Evolutionary conservation across 2,329 filamentous ascomycete species (phyloP), one percentile per base, ranked within the genome.

Genomic region (Bipolaris bicolor): DNA sequence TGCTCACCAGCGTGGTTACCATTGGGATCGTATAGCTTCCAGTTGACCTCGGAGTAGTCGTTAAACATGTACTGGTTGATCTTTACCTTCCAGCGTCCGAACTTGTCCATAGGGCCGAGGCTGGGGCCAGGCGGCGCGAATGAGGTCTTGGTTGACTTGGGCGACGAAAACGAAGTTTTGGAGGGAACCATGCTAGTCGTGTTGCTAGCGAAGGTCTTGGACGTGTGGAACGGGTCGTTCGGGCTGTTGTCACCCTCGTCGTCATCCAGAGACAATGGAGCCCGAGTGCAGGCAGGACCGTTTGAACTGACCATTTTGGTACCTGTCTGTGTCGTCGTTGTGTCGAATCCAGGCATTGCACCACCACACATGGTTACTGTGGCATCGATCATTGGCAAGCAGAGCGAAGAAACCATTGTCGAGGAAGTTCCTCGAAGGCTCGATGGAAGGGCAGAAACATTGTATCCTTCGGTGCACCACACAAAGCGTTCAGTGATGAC

Each of bases 171-270:
- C 10, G 53, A 41, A 5, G 48, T 49, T 26, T 49, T 48, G 13
- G 26, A 47, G 3, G 46, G 29, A 4, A 40, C 46, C n/a, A 48
- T 48, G 4, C 29, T 54, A 3, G 59, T 56, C 16, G 45, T 53
- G 34, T 60, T 62, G 6, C 53, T 57, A 1, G 41, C 36, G 24
- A 44, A 59, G 5, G 36, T 53, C 9, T 36, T 46, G 4, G 41
- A 54, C 7, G 49, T 58, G 37, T 44, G 49, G 34, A 55, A 26
- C 10, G 49, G 46, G 40, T 60, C 51, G 3, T 59, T 54, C 1
- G 57, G 58, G 26, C 61, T 62, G 40, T 72, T 69, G 29, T 68
- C 60, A 2, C 70, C 70, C 40, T 72, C 63, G 29, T 72, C 69
- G n/a, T 73, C 69, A 39, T 74, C 68, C 0, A 73, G 55, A n/a